phyloP scores from a whole-genome alignment of 1,284 basidiomycete genomes.

The Ceratobasidium sp. region DNA sequence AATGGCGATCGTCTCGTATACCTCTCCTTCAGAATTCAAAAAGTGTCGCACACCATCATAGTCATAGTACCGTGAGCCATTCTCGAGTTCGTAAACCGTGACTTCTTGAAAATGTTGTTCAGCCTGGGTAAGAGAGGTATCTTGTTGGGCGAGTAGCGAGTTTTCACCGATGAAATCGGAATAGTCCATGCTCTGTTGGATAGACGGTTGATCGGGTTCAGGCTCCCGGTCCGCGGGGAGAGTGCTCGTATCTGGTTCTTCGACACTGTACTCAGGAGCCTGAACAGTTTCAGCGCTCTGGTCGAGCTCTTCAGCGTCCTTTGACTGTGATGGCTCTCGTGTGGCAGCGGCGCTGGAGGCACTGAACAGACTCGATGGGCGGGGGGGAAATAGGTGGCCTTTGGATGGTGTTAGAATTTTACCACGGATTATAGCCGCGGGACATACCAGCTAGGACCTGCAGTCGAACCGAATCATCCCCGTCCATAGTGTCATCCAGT shows the following conservation, averaged over 20 bases:
- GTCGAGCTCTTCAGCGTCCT: constrained; percentile 22
- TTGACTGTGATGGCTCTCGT: constrained; percentile 33
- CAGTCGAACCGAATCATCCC: neutral
- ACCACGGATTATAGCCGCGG: neutral
- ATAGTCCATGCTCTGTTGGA: constrained; percentile 39
- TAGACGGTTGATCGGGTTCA: constrained; percentile 25
- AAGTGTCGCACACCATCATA: constrained; percentile 35
- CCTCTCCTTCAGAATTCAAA: constrained; percentile 33
- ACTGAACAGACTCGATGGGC: constrained; percentile 31
- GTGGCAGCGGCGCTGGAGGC: constrained; percentile 19
- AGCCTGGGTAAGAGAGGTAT: constrained; percentile 15
- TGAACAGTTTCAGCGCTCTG: constrained; percentile 33
- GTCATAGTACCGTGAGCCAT: constrained; percentile 35
- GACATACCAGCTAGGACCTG: neutral
- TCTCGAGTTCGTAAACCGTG: constrained; percentile 37
- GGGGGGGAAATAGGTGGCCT: neutral
- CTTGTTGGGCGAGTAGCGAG: constrained; percentile 20
- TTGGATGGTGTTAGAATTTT: neutral
- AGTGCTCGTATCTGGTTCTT: neutral
- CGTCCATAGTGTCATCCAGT: constrained; percentile 29
- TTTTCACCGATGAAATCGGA: constrained; percentile 37
- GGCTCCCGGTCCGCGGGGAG: neutral
- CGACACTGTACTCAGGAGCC: constrained; percentile 8
- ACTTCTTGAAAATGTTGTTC: constrained; percentile 31
- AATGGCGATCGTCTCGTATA: constrained; percentile 32